Conservation (phyloP, 2,329 filamentous ascomycete species). For the Stagonosporopsis chrysanthemi region DNA sequence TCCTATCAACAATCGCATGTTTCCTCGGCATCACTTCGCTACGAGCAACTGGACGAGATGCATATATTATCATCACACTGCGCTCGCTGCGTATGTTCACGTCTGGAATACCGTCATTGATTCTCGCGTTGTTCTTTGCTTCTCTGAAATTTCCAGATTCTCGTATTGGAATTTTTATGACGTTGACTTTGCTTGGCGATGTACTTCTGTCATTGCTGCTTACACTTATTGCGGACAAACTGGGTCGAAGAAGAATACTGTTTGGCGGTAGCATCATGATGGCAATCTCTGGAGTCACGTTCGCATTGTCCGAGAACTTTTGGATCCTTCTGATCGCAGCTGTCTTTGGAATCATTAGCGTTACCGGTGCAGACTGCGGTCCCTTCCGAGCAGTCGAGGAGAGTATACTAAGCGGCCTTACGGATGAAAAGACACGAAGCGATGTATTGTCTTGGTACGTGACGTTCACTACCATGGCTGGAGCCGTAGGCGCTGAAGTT, state of each 20-base stretch:
- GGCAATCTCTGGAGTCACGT: conserved; percentile 45
- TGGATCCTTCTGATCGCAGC: conserved; percentile 49
- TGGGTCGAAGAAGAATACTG: conserved; percentile 47
- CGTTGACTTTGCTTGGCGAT: conserved; percentile 51
- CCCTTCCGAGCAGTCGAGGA: conserved; percentile 49
- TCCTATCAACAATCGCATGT: conserved; percentile 31
- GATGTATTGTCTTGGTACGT: conserved; percentile 53
- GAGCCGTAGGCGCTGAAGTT: conserved; percentile 44
- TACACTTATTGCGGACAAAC: conserved; percentile 49
- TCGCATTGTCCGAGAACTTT: conserved; percentile 48
- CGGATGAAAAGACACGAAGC: conserved; percentile 43
- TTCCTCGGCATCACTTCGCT: conserved; percentile 46
- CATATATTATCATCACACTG: conserved; percentile 54
- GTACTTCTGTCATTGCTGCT: conserved; percentile 47
- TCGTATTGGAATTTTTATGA: conserved; percentile 52
- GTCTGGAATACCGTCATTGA: conserved; percentile 48
- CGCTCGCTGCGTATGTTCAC: conserved; percentile 47
- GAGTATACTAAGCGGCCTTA: conserved; percentile 47
- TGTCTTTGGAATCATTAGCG: conserved; percentile 50
- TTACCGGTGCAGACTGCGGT: conserved; percentile 46
- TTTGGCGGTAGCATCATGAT: conserved; percentile 49
- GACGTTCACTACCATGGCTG: conserved; percentile 47
- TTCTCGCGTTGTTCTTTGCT: conserved; percentile 50
- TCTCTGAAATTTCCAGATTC: conserved; percentile 45
- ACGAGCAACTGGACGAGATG: conserved; percentile 45